These are phyloP conservation scores for Juglanconis sp. DNA, from an alignment of 2,329 filamentous ascomycete genomes.

Conservation along the genomic window DNA sequence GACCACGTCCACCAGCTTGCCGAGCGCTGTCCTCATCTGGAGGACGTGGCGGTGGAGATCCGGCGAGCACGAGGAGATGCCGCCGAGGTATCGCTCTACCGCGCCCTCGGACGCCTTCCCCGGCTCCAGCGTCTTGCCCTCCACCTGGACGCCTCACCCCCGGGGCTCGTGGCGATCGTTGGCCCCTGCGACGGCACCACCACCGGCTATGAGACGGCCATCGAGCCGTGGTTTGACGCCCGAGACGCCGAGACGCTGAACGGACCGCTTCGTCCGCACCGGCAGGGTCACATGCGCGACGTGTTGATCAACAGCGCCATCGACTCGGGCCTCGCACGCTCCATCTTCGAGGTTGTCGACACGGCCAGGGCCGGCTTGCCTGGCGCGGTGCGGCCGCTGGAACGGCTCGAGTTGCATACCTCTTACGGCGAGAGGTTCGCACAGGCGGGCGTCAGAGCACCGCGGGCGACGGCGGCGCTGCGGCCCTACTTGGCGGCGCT, in stretches of 20 bases:
- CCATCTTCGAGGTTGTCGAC: constrained; percentile 12
- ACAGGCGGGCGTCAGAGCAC: no score
- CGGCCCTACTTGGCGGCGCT: background rate
- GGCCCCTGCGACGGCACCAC: background rate
- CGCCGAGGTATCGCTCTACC: constrained; percentile 9
- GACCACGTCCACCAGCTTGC: constrained; percentile 10
- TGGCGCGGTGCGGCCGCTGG: background rate
- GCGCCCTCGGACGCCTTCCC: constrained; percentile 8
- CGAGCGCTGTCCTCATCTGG: constrained; percentile 9
- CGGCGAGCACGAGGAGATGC: constrained; percentile 10
- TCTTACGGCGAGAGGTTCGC: background rate
- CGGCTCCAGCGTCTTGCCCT: constrained; percentile 5
- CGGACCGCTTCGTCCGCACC: background rate
- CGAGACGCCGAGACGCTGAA: background rate
- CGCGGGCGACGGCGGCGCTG: background rate
- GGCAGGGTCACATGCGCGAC: constrained; percentile 11
- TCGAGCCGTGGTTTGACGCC: constrained; percentile 15
- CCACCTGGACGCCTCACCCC: background rate
- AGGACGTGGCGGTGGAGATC: constrained; percentile 1
- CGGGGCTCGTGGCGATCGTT: background rate
- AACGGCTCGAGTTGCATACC: constrained; percentile 1
- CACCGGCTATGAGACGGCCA: background rate
- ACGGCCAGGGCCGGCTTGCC: background rate
- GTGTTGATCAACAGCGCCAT: constrained; percentile 11
- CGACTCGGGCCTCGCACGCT: constrained; percentile 8